phyloP scores from a whole-genome alignment of 176 grass and related monocot genomes.

The Avena eriantha region DNA sequence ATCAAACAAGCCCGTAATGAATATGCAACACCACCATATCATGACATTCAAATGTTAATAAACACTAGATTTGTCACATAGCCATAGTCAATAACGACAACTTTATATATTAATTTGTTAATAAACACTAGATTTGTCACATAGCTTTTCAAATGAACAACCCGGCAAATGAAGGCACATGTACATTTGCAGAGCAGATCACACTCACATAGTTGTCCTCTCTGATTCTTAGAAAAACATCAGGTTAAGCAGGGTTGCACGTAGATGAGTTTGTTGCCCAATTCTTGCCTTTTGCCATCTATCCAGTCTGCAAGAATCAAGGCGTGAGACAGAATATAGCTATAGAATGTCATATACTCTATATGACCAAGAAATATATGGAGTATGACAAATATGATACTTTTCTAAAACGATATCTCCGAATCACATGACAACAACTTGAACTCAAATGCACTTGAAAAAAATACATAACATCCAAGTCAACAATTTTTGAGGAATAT shows the following conservation, averaged over 20 bases:
- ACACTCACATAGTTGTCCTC: constrained; percentile 93
- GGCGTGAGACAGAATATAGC: not conserved
- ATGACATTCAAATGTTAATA: too few species aligned
- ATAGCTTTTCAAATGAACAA: not conserved
- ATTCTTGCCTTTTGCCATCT: constrained; percentile 61
- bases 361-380: not conserved
- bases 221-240: constrained; percentile 88
- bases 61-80: too few species aligned
- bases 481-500: not conserved
- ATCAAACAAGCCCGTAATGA: too few species aligned
- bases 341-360: not conserved
- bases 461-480: not conserved
- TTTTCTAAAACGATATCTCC: not conserved
- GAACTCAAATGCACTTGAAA: constrained; percentile 29
- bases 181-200: not conserved
- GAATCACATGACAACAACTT: not conserved
- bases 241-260: constrained; percentile 75
- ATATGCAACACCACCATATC: too few species aligned
- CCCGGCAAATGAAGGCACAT: not conserved
- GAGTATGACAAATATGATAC: not conserved
- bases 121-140: too few species aligned
- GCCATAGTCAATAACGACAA: too few species aligned
- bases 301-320: constrained; percentile 37
- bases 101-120: too few species aligned
- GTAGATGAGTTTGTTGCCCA: constrained; percentile 71